These are phyloP conservation scores for Dicorynia guianensis DNA, from an alignment of 306 rosid species.

Conservation along the genomic window DNA sequence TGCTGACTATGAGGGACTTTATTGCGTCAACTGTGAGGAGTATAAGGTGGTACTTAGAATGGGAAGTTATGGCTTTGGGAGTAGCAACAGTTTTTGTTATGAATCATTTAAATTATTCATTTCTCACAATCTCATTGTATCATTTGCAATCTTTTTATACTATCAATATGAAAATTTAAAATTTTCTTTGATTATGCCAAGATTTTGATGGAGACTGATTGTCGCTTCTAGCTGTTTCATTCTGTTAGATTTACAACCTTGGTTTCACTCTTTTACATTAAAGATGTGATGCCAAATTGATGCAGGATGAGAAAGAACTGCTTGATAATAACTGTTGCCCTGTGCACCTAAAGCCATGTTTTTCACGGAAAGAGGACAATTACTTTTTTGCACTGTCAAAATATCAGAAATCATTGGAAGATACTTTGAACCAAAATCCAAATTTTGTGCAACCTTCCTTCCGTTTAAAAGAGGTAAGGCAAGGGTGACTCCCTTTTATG, in stretches of 20 bases:
- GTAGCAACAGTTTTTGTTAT: neutral
- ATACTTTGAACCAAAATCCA: constrained; percentile 68
- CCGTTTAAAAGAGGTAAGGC: constrained; percentile 86
- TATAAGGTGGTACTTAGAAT: constrained; percentile 70
- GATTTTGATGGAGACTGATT: constrained; percentile 25
- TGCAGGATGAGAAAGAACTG: constrained; percentile 92
- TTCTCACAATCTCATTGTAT: neutral
- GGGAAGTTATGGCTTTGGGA: constrained; percentile 24
- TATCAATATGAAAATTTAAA: neutral
- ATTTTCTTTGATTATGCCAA: constrained; percentile 21
- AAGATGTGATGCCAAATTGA: constrained; percentile 30
- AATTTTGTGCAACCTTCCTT: constrained; percentile 83
- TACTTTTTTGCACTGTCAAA: constrained; percentile 90
- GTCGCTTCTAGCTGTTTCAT: neutral
- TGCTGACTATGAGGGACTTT: constrained; percentile 95
- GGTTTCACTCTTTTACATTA: constrained; percentile 25
- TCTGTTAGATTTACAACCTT: constrained; percentile 28
- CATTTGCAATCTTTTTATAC: neutral
- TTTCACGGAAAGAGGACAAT: constrained; percentile 88
- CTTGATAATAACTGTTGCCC: constrained; percentile 87
- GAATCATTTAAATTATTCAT: constrained; percentile 25
- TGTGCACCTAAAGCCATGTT: constrained; percentile 89
- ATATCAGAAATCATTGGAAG: constrained; percentile 81
- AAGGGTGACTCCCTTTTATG: constrained; percentile 18
- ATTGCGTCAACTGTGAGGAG: constrained; percentile 95